Base-by-base conservation (phyloP, 495 filamentous ascomycete genomes). In the Chaetomium cochliodes region DNA sequence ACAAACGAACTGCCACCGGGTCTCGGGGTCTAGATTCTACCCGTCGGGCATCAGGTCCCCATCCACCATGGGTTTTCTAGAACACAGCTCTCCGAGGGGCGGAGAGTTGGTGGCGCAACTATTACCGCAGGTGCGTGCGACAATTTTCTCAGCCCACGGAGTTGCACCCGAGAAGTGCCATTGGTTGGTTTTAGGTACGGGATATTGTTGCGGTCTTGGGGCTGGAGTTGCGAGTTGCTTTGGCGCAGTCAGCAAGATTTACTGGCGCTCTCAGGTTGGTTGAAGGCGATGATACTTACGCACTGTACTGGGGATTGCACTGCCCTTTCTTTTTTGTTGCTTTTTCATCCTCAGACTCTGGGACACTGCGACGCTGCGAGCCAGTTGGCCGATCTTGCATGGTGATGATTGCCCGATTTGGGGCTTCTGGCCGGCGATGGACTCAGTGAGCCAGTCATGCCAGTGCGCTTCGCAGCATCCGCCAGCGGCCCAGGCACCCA, bases 331-430 rank as follows among this genome's bases (percentile, higher is more conserved):
- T 37, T 37, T 37, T 37, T 37, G 5, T 39, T 33, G 25, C 28
- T 18, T 7, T 13, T n/a, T 11, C 9, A 33, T 46, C 51, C 39
- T 37, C 22, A 46, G 2, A 30, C 28, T 30, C 28, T 30, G 39
- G 28, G 28, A 30, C 2, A 30, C 28, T 37, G 9, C 33, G 8
- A 37, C 33, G 44, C 44, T 18, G 44, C 5, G 16, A 47, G 50
- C 52, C 2, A 26, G 49, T 33, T 22, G 60, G 60, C 1, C 39
- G 60, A 63, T 63, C 60, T 55, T 55, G 50, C 60, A 63, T 56
- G 15, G 26, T 55, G 5, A 20, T 56, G 18, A 46, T 46, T 58
- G 12, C 41, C 41, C 56, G 56, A 58, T 58, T 58, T 47, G 39
- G 56, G 56, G 56, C 13, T 41, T 23, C 13, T 39, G 53, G 8